Percentiles rank a stretch among this genome's conserved stretches.
These are phyloP conservation scores for Colletotrichum limetticola DNA, from an alignment of 2,329 filamentous ascomycete genomes.

Conservation along the genomic window DNA sequence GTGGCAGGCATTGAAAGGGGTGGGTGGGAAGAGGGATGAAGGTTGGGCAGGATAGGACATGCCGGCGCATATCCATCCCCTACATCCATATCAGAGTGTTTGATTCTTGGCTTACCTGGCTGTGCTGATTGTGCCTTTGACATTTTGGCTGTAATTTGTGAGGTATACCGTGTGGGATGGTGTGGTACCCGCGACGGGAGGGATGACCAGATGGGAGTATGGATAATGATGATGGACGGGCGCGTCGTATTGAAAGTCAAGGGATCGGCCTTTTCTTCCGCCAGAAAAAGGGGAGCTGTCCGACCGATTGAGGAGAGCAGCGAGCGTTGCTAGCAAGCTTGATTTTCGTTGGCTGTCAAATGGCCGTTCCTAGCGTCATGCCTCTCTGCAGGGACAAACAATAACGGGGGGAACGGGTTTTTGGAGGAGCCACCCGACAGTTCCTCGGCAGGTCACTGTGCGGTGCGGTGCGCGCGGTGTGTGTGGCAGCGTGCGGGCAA, in stretches of 20 bases:
- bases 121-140: conserved; percentile 37
- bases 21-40: conserved; percentile 25
- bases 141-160: conserved; percentile 34
- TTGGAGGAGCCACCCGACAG: conserved; percentile 19
- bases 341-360: conserved; percentile 27
- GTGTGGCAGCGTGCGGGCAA: background rate
- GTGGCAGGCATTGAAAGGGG: conserved; percentile 35
- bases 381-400: conserved; percentile 31
- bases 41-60: conserved; percentile 7
- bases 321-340: conserved; percentile 23
- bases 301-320: conserved; percentile 12
- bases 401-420: conserved; percentile 18
- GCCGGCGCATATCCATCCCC: conserved; percentile 25
- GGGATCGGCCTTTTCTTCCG: conserved; percentile 30
- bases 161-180: conserved; percentile 1
- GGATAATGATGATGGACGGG: conserved; percentile 31
- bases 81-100: conserved; percentile 6
- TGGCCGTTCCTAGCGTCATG: conserved; percentile 32
- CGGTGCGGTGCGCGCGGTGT: background rate
- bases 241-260: conserved; percentile 28
- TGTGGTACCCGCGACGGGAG: conserved; percentile 28
- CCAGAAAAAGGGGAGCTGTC: conserved; percentile 25
- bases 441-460: conserved; percentile 25
- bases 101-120: conserved; percentile 38
- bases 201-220: conserved; percentile 1